Percentiles rank a stretch among this genome's conserved stretches.
Evolutionary conservation across 148 eudicot species (phyloP).

Genomic region (Chenopodium berlandieri): DNA sequence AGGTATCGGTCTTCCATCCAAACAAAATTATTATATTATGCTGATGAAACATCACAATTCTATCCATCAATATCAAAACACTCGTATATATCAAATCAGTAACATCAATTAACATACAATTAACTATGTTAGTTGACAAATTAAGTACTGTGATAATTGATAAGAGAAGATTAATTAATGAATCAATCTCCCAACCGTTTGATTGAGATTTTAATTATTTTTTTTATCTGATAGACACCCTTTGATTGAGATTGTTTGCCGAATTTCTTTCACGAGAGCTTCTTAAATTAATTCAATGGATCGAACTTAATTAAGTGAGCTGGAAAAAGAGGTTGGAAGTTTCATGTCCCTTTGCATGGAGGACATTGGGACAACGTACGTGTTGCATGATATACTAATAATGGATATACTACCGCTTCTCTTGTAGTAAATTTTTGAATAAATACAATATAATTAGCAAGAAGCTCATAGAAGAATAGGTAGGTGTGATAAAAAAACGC

Average conservation of each 20-base stretch:
- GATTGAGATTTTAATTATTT: not conserved
- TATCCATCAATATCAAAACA: no score
- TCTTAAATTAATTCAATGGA: not conserved
- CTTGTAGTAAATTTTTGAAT: not conserved
- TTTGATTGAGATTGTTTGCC: no score
- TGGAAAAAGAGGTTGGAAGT: not conserved
- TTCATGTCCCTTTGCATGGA: not conserved
- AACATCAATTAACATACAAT: no score
- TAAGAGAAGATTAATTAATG: not conserved
- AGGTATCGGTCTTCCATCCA: not conserved
- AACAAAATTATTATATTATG: no score
- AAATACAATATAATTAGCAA: not conserved
- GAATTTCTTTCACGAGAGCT: not conserved
- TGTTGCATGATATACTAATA: not conserved
- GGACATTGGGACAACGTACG: not conserved
- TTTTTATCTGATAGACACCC: no score
- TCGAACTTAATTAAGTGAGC: not conserved
- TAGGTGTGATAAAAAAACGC: not conserved
- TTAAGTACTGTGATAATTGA: not conserved
- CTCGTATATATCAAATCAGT: not conserved
- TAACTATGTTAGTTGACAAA: not conserved
- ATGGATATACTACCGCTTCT: not conserved
- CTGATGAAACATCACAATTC: not conserved
- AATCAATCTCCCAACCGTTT: slow-evolving; percentile 11
- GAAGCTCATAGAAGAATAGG: not conserved